Evolutionary conservation across 495 filamentous ascomycete species (phyloP), one percentile per base, ranked within the genome.

Genomic region (Neurospora sublineolata): DNA sequence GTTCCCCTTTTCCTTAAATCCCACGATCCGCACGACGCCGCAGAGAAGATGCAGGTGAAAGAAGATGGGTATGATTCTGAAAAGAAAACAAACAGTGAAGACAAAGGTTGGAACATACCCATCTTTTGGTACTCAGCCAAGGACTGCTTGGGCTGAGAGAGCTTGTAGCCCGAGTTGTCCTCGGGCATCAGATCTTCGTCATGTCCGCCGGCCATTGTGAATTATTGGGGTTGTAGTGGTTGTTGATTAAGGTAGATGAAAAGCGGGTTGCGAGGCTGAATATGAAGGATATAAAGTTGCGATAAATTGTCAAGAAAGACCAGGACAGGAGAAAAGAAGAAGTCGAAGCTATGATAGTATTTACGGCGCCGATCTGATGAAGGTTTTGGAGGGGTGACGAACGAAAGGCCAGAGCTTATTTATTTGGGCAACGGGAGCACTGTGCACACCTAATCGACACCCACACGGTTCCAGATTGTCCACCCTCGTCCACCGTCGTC

Each of bases 141-240:
- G 72, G 92, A 94, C 87, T 97, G 97, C 89, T 97, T 97, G 72
- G 84, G 84, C 87, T 97, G 93, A 75, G 93, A 93, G 75, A 97
- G 90, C 87, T 95, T 97, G 90, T 96, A 99, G 76, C 95, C 94
- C 84, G 94, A 89, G 72, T 93, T 97, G 80, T 88, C 86, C 83
- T 93, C 89, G 78, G 94, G 92, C 75, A 89, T 80, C 73, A 97
- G 89, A 75, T 99, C 95, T 68, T 97, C 93, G 0, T 97, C 91
- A 76, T 88, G 83, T 64, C 52, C 52, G 75, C 88, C 87, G 70
- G 91, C 82, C 93, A 96, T 96, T 73, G 52, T 64, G 52, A 64
- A 64, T 64, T 64, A 64, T 14, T 78, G 75, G 76, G 73, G 67
- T 73, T 72, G 64, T n/a, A n/a, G n/a, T 71, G 42, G 41, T 64